Conservation (phyloP, 1,284 basidiomycete genomes). For the Puccinia hordei region DNA sequence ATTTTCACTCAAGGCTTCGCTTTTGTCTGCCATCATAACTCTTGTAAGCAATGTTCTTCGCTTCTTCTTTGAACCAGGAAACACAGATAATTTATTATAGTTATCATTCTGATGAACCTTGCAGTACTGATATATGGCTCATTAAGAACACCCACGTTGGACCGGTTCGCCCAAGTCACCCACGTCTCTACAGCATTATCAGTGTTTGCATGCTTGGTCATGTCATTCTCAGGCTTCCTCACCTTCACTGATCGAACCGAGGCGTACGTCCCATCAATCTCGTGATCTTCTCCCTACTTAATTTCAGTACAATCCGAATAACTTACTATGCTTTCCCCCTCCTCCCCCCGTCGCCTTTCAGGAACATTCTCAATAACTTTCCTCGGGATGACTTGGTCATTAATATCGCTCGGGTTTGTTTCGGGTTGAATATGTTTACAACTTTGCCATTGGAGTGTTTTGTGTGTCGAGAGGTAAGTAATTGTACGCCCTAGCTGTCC, state of each 20-base stretch:
- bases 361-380: conserved; percentile 93
- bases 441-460: conserved; percentile 90
- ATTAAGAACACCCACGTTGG: conserved; percentile 85
- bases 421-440: conserved; percentile 98
- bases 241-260: conserved; percentile 93
- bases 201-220: conserved; percentile 75
- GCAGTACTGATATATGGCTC: conserved; percentile 85
- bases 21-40: conserved; percentile 91
- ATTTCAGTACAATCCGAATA: not conserved
- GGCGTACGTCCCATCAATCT: conserved; percentile 54
- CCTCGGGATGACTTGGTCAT: conserved; percentile 73
- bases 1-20: conserved; percentile 68
- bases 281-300: not conserved
- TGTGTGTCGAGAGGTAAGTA: conserved; percentile 84
- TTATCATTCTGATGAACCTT: not conserved
- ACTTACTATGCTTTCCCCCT: not conserved
- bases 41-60: conserved; percentile 59
- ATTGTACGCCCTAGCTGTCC: conserved; percentile 54
- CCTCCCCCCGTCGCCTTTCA: too few species aligned
- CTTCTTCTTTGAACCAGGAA: not conserved
- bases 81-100: not conserved
- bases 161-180: conserved; percentile 89
- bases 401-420: conserved; percentile 90
- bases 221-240: conserved; percentile 86
- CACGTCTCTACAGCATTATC: conserved; percentile 84